These are phyloP conservation scores for Calvatia gigantea DNA, from an alignment of 768 basidiomycete species.

Conservation along the genomic window DNA sequence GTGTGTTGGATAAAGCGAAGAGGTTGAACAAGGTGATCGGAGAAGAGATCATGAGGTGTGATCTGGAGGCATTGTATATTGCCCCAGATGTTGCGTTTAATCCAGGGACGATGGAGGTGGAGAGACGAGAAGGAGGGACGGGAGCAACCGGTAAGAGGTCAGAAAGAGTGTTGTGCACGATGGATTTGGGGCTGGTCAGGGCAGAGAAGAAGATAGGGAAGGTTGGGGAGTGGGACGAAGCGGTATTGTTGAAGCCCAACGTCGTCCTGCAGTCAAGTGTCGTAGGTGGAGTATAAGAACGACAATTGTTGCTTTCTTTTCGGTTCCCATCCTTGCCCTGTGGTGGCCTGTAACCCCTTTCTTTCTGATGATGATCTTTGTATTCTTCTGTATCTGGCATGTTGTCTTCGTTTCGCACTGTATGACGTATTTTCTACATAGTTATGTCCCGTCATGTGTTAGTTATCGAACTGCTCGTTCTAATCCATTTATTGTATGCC, in stretches of 20 bases:
- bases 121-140: constrained; percentile 14
- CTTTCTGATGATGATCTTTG: constrained; percentile 1
- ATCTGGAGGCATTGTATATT: constrained; percentile 49
- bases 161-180: constrained; percentile 50
- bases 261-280: constrained; percentile 47
- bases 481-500: neutral
- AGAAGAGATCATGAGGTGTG: constrained; percentile 54
- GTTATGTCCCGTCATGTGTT: neutral
- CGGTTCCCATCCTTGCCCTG: constrained; percentile 1
- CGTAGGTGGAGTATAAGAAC: constrained; percentile 18
- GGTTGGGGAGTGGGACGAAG: constrained; percentile 44
- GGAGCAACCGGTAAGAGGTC: neutral
- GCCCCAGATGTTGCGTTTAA: constrained; percentile 40
- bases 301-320: constrained; percentile 21
- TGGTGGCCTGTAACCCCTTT: neutral
- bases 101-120: constrained; percentile 40
- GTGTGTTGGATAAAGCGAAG: constrained; percentile 42
- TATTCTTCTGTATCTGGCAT: neutral
- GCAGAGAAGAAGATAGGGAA: constrained; percentile 36
- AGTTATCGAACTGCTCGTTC: neutral
- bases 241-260: constrained; percentile 49
- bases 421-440: neutral
- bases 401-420: neutral
- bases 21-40: constrained; percentile 55
- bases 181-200: constrained; percentile 48